These are phyloP conservation scores for Colletotrichum sp. DNA, from an alignment of 2,329 filamentous ascomycete genomes.

Conservation along the genomic window DNA sequence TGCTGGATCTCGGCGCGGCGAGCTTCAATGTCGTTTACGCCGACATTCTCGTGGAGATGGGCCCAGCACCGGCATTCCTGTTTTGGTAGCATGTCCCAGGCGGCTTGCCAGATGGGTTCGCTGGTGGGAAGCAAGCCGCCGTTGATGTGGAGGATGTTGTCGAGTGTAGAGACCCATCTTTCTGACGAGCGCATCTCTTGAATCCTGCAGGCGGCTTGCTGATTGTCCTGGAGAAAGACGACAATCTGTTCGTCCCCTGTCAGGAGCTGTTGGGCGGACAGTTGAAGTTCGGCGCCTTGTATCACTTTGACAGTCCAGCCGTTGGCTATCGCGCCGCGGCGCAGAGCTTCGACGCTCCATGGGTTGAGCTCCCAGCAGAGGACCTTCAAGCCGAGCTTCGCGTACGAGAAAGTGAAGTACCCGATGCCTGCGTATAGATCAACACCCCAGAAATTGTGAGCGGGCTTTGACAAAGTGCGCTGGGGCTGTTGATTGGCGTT, in stretches of 20 bases:
- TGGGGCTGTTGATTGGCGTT: background rate
- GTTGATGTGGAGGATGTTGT: conserved; percentile 64
- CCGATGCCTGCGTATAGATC: conserved; percentile 94
- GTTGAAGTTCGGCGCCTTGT: conserved; percentile 39
- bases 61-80: conserved; percentile 54
- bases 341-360: conserved; percentile 84
- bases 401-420: conserved; percentile 90
- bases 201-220: conserved; percentile 50
- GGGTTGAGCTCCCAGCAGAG: conserved; percentile 92
- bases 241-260: conserved; percentile 60
- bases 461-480: background rate
- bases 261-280: conserved; percentile 41
- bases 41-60: conserved; percentile 72
- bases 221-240: conserved; percentile 74
- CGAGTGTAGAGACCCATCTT: conserved; percentile 28
- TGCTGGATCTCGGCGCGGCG: conserved; percentile 53
- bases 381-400: conserved; percentile 72
- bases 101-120: conserved; percentile 55
- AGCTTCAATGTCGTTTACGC: conserved; percentile 54
- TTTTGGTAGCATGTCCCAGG: conserved; percentile 48
- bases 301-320: conserved; percentile 68
- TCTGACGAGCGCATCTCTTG: conserved; percentile 33
- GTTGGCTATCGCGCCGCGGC: conserved; percentile 75
- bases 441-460: conserved; percentile 58
- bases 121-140: conserved; percentile 68